phyloP scores from a whole-genome alignment of 2,329 filamentous ascomycete genomes.

The Thielaviopsis populi region DNA sequence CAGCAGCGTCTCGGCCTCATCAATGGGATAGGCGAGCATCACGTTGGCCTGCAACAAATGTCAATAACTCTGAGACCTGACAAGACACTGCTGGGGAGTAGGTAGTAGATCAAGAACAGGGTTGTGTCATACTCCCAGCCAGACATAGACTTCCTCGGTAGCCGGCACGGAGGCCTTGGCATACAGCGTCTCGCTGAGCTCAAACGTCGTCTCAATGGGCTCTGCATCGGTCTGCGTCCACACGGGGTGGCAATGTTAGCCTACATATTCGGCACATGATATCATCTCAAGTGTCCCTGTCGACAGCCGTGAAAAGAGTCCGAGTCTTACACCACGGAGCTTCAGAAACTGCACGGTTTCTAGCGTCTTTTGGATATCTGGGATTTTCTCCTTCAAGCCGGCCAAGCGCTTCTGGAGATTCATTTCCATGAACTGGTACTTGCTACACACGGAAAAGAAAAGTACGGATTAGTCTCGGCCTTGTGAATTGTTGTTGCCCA shows the following conservation, averaged over 20 bases:
- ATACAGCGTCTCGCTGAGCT: conserved; percentile 91
- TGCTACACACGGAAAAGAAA: conserved; percentile 36
- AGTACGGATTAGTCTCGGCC: background rate
- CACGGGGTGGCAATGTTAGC: background rate
- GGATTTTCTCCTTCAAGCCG: conserved; percentile 85
- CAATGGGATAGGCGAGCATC: conserved; percentile 87
- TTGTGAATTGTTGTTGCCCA: background rate
- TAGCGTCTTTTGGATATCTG: conserved; percentile 89
- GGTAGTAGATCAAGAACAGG: background rate
- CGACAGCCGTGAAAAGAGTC: conserved; percentile 11
- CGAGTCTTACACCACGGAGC: conserved; percentile 46
- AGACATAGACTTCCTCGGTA: conserved; percentile 86
- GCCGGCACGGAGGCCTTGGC: conserved; percentile 71
- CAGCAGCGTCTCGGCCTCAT: conserved; percentile 70
- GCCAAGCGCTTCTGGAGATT: conserved; percentile 73
- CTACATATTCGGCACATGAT: background rate
- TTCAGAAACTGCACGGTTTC: conserved; percentile 81
- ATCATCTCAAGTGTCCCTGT: background rate
- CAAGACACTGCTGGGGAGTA: background rate
- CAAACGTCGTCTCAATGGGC: conserved; percentile 81
- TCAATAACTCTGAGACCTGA: background rate
- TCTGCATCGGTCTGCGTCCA: conserved; percentile 37
- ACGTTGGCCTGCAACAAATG: conserved; percentile 60
- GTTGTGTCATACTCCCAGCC: conserved; percentile 59
- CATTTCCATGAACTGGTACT: conserved; percentile 99